Evolutionary conservation across 202 grass and related monocot genomes (phyloP), one percentile per base, ranked within the genome.

Genomic region (Setaria viridis): DNA sequence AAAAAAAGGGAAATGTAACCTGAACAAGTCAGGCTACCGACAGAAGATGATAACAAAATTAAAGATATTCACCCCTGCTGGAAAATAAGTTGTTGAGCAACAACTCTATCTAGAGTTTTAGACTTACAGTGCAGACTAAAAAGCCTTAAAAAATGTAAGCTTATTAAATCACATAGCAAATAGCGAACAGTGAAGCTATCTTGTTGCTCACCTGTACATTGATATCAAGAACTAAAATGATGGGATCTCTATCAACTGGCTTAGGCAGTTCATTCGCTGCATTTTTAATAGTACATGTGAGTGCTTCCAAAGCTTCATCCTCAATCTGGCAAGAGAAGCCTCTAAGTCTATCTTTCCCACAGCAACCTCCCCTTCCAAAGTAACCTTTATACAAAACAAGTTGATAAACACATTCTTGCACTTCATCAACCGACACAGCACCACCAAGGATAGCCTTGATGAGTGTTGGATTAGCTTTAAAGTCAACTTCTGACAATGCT

Each of bases 161-260:
- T 19, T 60, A 71, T 64, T 70, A 78, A 77, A 48, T 48, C 11
- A 21, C 39, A 79, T 17, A 33, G 11, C 25, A 72, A 66, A 55
- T 56, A 62, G 4, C 21, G 33, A 19, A 45, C 17, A 62, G 32
- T 60, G 35, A 86, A 25, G 63, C 41, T 70, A 65, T 67, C 21
- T 46, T 76, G 47, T 63, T 83, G 60, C 75, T 88, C 66, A 99
- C 90, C 93, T 99, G 93, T 82, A 99, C 86, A 69, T 91, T 82
- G n/a, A 74, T 85, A 87, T 99, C 97, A 68, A 99, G 85, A 49
- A 96, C 90, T 55, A 99, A 89, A 89, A 99, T 99, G n/a, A 96
- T 73, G 33, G 97, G 97, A 72, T 72, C 78, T 91, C 91, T 94
- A 78, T 88, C 57, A 58, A 78, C 62, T 79, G 71, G 54, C 77